A percentile compares a stretch with the other conserved stretches of the same genome.
Conservation (phyloP, 208 protist genomes). For the Histomonas meleagridis region DNA sequence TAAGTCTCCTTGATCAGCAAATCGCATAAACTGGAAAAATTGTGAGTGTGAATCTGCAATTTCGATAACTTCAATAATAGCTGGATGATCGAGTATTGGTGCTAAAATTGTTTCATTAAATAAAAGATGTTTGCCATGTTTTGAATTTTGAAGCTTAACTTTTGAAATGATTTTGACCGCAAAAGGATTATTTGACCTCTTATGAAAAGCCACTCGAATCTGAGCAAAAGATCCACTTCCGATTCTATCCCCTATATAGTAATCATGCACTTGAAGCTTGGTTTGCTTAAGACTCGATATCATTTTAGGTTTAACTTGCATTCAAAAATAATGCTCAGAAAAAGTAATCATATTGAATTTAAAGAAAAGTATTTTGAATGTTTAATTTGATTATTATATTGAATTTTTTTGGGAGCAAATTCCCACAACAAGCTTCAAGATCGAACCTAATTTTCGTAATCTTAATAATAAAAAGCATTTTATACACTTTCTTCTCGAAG, state of each 20-base stretch:
- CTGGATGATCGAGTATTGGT: neutral
- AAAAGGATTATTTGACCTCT: neutral
- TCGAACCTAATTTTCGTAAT: too few species aligned
- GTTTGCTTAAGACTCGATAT: too few species aligned
- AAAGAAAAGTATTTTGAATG: too few species aligned
- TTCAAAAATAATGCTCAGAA: too few species aligned
- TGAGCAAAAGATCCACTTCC: neutral
- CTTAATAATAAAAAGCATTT: too few species aligned
- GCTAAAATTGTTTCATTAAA: constrained; percentile 6
- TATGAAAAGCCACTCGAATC: neutral
- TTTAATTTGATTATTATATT: too few species aligned
- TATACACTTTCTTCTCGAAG: too few species aligned
- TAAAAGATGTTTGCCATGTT: neutral
- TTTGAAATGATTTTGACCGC: constrained; percentile 29
- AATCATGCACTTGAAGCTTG: constrained; percentile 34
- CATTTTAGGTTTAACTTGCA: too few species aligned
- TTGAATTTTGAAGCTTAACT: neutral
- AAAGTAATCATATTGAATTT: too few species aligned
- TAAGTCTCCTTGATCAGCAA: neutral
- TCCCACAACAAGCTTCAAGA: too few species aligned
- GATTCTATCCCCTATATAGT: neutral
- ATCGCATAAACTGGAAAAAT: constrained; percentile 23
- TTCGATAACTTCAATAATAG: neutral
- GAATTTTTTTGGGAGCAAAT: too few species aligned
- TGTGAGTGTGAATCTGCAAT: neutral